phyloP scores from a whole-genome alignment of 768 basidiomycete genomes.

The Tylopilus balloui region DNA sequence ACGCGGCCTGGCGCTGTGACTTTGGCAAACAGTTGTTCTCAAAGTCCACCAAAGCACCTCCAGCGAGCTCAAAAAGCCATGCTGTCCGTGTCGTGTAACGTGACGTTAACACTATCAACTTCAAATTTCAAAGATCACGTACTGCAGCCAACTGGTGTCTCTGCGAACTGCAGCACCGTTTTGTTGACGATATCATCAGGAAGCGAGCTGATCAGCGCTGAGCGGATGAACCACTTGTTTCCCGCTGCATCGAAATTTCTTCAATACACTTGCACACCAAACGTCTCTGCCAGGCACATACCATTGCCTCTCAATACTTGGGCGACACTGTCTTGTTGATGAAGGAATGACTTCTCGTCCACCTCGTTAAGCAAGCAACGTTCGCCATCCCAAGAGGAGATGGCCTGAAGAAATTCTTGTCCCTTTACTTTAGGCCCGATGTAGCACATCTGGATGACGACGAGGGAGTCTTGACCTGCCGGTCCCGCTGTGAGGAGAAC shows the following conservation, averaged over 20 bases:
- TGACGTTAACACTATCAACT: background rate
- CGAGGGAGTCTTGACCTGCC: constrained; percentile 73
- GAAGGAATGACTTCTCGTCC: constrained; percentile 81
- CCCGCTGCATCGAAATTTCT: constrained; percentile 45
- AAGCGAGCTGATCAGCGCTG: constrained; percentile 74
- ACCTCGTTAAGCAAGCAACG: constrained; percentile 85
- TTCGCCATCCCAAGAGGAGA: constrained; percentile 88
- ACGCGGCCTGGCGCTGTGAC: constrained; percentile 72
- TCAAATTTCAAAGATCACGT: constrained; percentile 32
- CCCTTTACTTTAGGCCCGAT: constrained; percentile 70
- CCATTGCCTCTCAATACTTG: constrained; percentile 85
- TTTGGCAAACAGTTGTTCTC: constrained; percentile 73
- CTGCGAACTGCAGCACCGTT: constrained; percentile 75
- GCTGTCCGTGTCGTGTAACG: constrained; percentile 42
- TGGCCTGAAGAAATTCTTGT: constrained; percentile 74
- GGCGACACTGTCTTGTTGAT: constrained; percentile 89
- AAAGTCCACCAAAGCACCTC: constrained; percentile 71
- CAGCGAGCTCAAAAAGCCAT: constrained; percentile 90
- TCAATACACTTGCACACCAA: background rate
- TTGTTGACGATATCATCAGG: constrained; percentile 83
- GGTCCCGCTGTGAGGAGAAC: constrained; percentile 89
- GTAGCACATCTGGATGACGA: constrained; percentile 91
- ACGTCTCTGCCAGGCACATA: constrained; percentile 27
- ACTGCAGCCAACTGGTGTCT: constrained; percentile 91
- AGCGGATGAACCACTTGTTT: constrained; percentile 89